phyloP scores from a whole-genome alignment of 176 grass and related monocot species.

The Rhipidocladum racemiflorum region DNA sequence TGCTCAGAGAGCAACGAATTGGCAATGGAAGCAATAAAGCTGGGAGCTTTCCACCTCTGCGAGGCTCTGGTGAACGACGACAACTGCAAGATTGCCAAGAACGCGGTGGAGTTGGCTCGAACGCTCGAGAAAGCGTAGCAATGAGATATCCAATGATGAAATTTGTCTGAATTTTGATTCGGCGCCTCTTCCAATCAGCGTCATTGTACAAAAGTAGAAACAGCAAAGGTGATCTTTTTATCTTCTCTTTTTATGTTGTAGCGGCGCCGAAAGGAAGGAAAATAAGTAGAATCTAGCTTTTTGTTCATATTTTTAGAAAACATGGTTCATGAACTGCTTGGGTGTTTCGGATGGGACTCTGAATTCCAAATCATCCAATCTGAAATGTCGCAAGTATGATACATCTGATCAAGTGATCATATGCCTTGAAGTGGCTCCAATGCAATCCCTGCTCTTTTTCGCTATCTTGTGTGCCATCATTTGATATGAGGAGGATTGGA shows the following conservation, averaged over 20 bases:
- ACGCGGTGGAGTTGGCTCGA: slow-evolving; percentile 60
- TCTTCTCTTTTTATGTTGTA: slow-evolving; percentile 35
- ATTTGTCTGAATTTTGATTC: slow-evolving; percentile 51
- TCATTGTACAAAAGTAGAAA: slow-evolving; percentile 51
- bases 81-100: slow-evolving; percentile 83
- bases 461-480: not conserved
- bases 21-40: slow-evolving; percentile 59
- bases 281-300: slow-evolving; percentile 45
- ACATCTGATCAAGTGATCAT: slow-evolving; percentile 31
- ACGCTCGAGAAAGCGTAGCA: slow-evolving; percentile 57
- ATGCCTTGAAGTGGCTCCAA: slow-evolving; percentile 15
- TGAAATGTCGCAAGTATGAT: slow-evolving; percentile 23
- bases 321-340: slow-evolving; percentile 36
- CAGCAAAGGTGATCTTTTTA: slow-evolving; percentile 51
- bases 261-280: slow-evolving; percentile 30
- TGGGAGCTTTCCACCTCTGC: slow-evolving; percentile 63
- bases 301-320: slow-evolving; percentile 50
- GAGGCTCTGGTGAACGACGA: slow-evolving; percentile 52
- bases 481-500: slow-evolving; percentile 40
- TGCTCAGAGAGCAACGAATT: slow-evolving; percentile 54
- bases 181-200: slow-evolving; percentile 27
- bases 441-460: slow-evolving; percentile 5
- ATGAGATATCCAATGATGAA: slow-evolving; percentile 25
- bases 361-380: slow-evolving; percentile 22
- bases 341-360: not conserved